phyloP scores from a whole-genome alignment of 306 rosid species.

The Cicer bijugum region DNA sequence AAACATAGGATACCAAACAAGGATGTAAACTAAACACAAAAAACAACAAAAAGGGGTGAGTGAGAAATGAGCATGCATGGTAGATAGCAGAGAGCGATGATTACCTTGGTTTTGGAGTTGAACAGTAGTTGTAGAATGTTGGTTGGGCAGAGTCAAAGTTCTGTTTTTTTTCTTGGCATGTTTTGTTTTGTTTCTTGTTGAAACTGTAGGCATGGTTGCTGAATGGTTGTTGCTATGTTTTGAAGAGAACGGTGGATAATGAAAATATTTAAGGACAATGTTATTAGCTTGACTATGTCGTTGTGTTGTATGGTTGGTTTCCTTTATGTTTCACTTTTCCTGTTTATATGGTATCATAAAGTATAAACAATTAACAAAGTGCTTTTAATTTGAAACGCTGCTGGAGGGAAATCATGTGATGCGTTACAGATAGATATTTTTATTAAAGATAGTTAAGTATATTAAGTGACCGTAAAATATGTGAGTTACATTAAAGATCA shows the following conservation, averaged over 20 bases:
- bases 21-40: neutral
- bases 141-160: conserved; percentile 48
- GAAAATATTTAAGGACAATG: conserved; percentile 7
- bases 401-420: conserved; percentile 54
- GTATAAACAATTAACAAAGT: neutral
- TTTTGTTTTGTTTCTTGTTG: conserved; percentile 46
- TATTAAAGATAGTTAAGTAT: neutral
- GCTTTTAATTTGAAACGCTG: conserved; percentile 57
- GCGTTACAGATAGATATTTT: conserved; percentile 21
- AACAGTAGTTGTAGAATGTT: conserved; percentile 50
- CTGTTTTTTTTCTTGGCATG: conserved; percentile 38
- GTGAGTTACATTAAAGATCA: neutral
- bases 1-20: conserved; percentile 27
- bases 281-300: neutral
- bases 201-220: conserved; percentile 50
- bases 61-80: neutral
- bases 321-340: neutral
- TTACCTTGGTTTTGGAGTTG: conserved; percentile 44
- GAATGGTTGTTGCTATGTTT: conserved; percentile 52
- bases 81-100: conserved; percentile 16
- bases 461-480: neutral
- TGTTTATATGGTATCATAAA: neutral
- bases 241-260: conserved; percentile 52
- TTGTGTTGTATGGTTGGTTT: neutral
- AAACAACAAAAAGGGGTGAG: neutral